Evolutionary conservation across 352 stramenopile genomes (phyloP), one percentile per base, ranked within the genome.

Genomic region (Phytophthora pluvialis): DNA sequence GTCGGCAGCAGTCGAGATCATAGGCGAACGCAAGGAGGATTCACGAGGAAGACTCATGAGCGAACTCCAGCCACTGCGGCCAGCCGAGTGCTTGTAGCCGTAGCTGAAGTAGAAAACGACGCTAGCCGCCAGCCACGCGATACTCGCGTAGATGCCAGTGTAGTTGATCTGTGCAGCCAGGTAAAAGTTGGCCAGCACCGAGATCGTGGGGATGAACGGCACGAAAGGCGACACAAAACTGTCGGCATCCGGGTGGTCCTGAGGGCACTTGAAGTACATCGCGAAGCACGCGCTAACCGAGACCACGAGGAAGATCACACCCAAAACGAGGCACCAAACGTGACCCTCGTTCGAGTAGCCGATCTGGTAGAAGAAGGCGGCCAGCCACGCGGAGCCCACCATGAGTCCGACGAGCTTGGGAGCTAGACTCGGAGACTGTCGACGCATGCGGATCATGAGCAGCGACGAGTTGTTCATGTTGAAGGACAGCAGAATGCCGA

Each of bases 401-500:
- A 88, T 77, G 16, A 48, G 46, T n/a, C 40, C 65, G 29, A 83
- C 86, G 28, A 88, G 65, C 43, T 75, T 77, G 2, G 77, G 70
- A 3, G 73, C 73, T 28, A 79, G 64, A 8, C 18, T 50, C 10
- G 86, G 77, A 15, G 82, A 89, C n/a, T 77, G 67, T 25, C 88
- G 78, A 47, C 76, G 74, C 47, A 72, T 90, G 40, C 88, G 86
- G n/a, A 90, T 61, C 54, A 95, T 81, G 10, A 97, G 60, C 7
- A 96, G 72, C 59, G 86, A 79, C 29, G 72, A 67, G 54, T 95
- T 96, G 31, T 87, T 81, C 63, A 96, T 83, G 70, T 91, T 92
- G 72, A 97, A 97, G 15, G 85, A 93, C n/a, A 97, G 43, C 21
- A 97, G 53, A 31, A 97, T 94, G 39, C 90, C 90, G 50, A 95